Percentiles rank a stretch among this genome's conserved stretches.
Conservation (phyloP, 768 basidiomycete genomes). For the Phlegmacium glaucopus region DNA sequence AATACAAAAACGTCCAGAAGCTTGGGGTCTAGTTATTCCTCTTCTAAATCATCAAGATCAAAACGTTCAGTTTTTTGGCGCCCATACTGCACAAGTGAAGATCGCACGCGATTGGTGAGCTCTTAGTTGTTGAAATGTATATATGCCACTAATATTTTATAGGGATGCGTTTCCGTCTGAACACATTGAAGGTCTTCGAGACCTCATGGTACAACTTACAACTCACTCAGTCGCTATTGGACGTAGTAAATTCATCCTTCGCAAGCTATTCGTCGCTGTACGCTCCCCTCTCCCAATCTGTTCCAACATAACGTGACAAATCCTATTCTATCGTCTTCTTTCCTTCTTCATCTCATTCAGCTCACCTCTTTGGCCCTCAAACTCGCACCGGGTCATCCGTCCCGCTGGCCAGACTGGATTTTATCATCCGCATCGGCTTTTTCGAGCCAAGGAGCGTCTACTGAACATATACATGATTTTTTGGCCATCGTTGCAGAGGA, state of each 20-base stretch:
- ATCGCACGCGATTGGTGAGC: conserved; percentile 87
- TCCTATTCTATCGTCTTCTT: neutral
- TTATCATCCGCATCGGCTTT: conserved; percentile 59
- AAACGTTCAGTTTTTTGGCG: conserved; percentile 93
- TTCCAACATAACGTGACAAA: conserved; percentile 4
- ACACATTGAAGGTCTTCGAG: conserved; percentile 53
- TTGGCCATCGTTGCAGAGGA: conserved; percentile 85
- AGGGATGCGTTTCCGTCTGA: conserved; percentile 78
- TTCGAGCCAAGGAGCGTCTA: conserved; percentile 52
- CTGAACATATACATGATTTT: conserved; percentile 68
- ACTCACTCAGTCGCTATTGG: conserved; percentile 58
- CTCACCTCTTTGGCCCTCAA: conserved; percentile 70
- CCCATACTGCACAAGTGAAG: conserved; percentile 92
- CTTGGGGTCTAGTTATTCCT: conserved; percentile 82
- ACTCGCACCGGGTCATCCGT: conserved; percentile 54
- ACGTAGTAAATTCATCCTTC: conserved; percentile 67
- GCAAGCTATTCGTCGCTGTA: conserved; percentile 88
- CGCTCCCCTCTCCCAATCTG: conserved; percentile 22
- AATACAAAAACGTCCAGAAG: conserved; percentile 71
- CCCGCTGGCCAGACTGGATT: conserved; percentile 78
- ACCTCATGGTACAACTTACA: conserved; percentile 68
- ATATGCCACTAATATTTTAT: conserved; percentile 7
- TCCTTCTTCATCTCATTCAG: conserved; percentile 26
- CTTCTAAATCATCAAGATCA: conserved; percentile 67
- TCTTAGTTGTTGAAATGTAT: neutral